Base-by-base conservation (phyloP, 192 early-diverging fungal genomes). In the Chytriomyces confervae region DNA sequence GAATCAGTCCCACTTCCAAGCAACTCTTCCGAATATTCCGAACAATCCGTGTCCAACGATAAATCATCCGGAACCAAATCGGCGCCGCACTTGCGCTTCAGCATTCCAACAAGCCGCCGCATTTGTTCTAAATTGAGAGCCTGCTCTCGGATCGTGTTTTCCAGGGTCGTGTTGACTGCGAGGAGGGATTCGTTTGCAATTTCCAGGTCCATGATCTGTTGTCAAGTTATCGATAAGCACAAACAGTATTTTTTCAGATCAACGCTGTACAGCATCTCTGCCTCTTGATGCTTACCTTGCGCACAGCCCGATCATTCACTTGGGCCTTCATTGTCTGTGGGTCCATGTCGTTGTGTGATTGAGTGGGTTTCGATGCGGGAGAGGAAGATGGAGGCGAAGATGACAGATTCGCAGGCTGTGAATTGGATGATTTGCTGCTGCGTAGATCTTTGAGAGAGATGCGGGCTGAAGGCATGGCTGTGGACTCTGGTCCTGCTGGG, bases 121-220 rank as follows among this genome's bases (percentile, higher is more conserved):
- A 85, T 80, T 13, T 82, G 64, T 50, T 87, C 80, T 43, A 87
- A 67, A 47, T 64, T 66, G 13, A 76, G 77, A 5, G 86, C 63
- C 73, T 87, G 86, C 61, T 87, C 77, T 6, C 86, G 76, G 44
- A 87, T 86, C n/a, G 86, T 87, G 47, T 76, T 78, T 61, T 87
- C 86, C 6, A 87, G 72, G 5, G 84, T 84, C 9, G 80, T 62
- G 69, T 87, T 87, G n/a, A 87, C 86, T 6, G 86, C 84, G 10
- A 85, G 70, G 7, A 87, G 67, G 6, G 86, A 87, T 5, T 83
- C 76, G 62, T 85, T 87, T n/a, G 82, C 74, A 53, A 87, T 87
- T 70, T 87, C 86, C 16, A 87, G 69, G 61, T 87, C 86, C 84
- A 87, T 82, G 29, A 87, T 85, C 80, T 82, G 72, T 36, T 36